Evolutionary conservation across 352 stramenopile species (phyloP), one percentile per base, ranked within the genome.

Genomic region (Phytopythium litorale): DNA sequence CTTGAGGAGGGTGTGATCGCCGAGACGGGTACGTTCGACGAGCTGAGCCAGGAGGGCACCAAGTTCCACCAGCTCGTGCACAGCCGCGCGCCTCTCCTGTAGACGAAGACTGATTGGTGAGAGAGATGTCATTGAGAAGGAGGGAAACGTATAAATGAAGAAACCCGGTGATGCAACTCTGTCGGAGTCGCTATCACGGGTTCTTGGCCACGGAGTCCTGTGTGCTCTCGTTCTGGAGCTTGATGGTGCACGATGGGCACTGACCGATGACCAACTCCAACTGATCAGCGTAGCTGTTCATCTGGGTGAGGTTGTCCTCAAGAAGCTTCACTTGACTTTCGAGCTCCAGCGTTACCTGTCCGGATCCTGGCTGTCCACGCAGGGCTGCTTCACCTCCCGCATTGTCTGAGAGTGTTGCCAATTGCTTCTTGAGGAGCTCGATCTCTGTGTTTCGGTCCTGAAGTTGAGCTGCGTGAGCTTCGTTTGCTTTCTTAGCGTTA

Each of bases 281-380:
- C 51, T 92, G 84, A 60, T 92, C 84, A 12, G 84, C 84, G 51
- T 92, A 92, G 51, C 64, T 75, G 61, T 92, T 92, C 68, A 92
- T 86, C 53, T 92, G 84, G 18, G 69, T 71, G 62, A 92, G 60
- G 45, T 89, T 92, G 37, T 92, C 84, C 79, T 89, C 81, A n/a
- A 92, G 65, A 12, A 84, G 58, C 58, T 90, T 89, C 46, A 90
- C 45, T 67, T 73, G 35, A 50, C 23, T 45, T 51, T 52, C 35
- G 45, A 60, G 62, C 37, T 35, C 37, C 45, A 19, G 7, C 19
- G 38, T 46, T 45, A 40, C 42, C 52, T 66, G 37, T 28, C 23
- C 13, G 60, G 23, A n/a, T 56, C 51, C 23, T 12, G 21, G 8
- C 12, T 25, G 25, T 2, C 13, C 25, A 4, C 21, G 30, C 43